These are phyloP conservation scores for Claviceps sp. DNA, from an alignment of 2,329 filamentous ascomycete species.

Conservation along the genomic window DNA sequence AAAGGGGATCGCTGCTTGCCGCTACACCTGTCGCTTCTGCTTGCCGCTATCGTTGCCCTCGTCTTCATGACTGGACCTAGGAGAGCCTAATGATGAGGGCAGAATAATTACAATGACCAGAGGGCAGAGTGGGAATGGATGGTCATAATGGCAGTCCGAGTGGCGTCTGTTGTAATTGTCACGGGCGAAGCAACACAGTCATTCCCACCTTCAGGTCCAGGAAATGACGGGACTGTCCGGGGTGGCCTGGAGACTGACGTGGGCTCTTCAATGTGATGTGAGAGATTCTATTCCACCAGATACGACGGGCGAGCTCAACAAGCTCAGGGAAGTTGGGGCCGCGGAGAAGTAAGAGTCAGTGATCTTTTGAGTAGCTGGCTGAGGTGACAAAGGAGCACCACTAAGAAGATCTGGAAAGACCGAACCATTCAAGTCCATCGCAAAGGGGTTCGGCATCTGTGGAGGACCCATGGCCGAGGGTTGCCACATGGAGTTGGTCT, in stretches of 20 bases:
- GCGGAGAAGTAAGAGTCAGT: slow-evolving; percentile 69
- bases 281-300: slow-evolving; percentile 44
- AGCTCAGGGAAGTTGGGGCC: slow-evolving; percentile 59
- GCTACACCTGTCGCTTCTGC: slow-evolving; percentile 21
- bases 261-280: slow-evolving; percentile 52
- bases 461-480: slow-evolving; percentile 56
- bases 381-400: slow-evolving; percentile 62
- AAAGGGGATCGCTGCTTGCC: not conserved
- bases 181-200: slow-evolving; percentile 44
- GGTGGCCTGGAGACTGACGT: slow-evolving; percentile 45
- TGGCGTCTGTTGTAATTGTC: slow-evolving; percentile 52
- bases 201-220: slow-evolving; percentile 44
- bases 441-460: slow-evolving; percentile 55
- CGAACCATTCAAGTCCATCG: slow-evolving; percentile 59
- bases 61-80: slow-evolving; percentile 25
- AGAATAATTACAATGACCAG: slow-evolving; percentile 51
- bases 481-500: slow-evolving; percentile 53
- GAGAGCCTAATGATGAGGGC: slow-evolving; percentile 36
- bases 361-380: slow-evolving; percentile 55
- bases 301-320: slow-evolving; percentile 59
- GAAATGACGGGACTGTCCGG: slow-evolving; percentile 62
- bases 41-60: slow-evolving; percentile 9
- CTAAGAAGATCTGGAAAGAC: slow-evolving; percentile 68
- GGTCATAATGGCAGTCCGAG: slow-evolving; percentile 46
- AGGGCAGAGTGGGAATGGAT: slow-evolving; percentile 43